Percentiles rank a stretch among this genome's conserved stretches.
These are phyloP conservation scores for Dillenia turbinata DNA, from an alignment of 164 flowering plant genomes.

Conservation along the genomic window DNA sequence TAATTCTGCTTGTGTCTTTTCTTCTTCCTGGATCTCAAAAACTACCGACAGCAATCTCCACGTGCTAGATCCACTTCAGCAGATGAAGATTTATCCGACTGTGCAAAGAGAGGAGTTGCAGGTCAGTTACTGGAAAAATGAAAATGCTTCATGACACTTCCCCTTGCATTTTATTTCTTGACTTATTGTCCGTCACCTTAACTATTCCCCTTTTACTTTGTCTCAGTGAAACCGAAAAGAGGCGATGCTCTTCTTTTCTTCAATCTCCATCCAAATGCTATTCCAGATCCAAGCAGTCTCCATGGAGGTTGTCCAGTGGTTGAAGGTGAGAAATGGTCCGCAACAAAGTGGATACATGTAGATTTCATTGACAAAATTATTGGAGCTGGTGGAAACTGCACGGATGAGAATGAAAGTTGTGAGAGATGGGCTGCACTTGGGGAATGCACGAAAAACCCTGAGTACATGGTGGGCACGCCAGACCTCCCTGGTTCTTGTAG, in stretches of 20 bases:
- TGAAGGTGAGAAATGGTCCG: slow-evolving; percentile 99
- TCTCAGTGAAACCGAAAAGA: slow-evolving; percentile 72
- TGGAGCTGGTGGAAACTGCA: slow-evolving; percentile 40
- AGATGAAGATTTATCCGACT: slow-evolving; percentile 67
- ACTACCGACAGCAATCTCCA: slow-evolving; percentile 38
- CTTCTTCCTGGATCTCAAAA: not conserved
- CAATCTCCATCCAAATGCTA: slow-evolving; percentile 68
- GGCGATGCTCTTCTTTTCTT: slow-evolving; percentile 98
- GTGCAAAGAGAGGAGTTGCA: slow-evolving; percentile 83
- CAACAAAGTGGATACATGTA: slow-evolving; percentile 98
- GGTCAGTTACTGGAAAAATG: slow-evolving; percentile 31
- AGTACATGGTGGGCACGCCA: slow-evolving; percentile 85
- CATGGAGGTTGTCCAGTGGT: slow-evolving; percentile 94
- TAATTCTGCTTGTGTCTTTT: no score
- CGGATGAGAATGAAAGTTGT: slow-evolving; percentile 61
- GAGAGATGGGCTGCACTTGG: slow-evolving; percentile 88
- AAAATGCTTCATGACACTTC: not conserved
- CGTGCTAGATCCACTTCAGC: slow-evolving; percentile 35
- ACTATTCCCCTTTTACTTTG: slow-evolving; percentile 5
- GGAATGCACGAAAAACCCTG: slow-evolving; percentile 83
- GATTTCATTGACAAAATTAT: slow-evolving; percentile 65
- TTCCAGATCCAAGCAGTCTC: slow-evolving; percentile 68
- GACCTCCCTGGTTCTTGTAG: slow-evolving; percentile 77
- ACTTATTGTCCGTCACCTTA: not conserved
- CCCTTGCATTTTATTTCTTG: not conserved